Conservation (phyloP, 2,329 filamentous ascomycete species). For the Ceratocystis huliohia region DNA sequence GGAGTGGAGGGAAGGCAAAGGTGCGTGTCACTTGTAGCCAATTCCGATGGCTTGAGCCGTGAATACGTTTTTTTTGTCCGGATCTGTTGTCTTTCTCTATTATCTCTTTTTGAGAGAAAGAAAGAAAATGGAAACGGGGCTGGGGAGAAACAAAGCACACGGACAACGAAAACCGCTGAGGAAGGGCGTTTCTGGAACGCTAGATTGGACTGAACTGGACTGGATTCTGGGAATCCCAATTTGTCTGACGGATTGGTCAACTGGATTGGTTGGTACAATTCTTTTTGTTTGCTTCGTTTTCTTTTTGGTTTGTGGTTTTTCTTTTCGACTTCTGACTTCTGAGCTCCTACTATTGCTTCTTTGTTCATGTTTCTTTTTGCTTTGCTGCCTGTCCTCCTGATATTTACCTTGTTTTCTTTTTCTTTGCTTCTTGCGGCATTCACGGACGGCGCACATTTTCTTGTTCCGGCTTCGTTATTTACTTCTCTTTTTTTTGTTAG, state of each 20-base stretch:
- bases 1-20: not conserved
- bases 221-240: not conserved
- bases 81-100: not conserved
- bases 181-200: no score
- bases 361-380: not conserved
- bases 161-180: not conserved
- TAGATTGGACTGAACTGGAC: not conserved
- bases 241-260: not conserved
- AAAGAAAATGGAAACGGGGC: not conserved
- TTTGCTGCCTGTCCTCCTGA: not conserved
- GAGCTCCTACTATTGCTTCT: not conserved
- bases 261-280: not conserved
- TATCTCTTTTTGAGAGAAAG: not conserved
- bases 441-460: not conserved
- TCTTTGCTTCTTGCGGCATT: slow-evolving; percentile 5
- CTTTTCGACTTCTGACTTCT: no score
- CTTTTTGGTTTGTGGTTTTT: not conserved
- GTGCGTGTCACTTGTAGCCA: not conserved
- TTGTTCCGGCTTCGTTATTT: not conserved
- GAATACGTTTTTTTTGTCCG: not conserved
- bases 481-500: not conserved
- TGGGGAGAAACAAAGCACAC: not conserved
- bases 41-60: no score
- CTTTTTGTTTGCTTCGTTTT: not conserved
- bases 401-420: not conserved